Conservation (phyloP, 495 filamentous ascomycete genomes). For the Rhypophila decipiens region DNA sequence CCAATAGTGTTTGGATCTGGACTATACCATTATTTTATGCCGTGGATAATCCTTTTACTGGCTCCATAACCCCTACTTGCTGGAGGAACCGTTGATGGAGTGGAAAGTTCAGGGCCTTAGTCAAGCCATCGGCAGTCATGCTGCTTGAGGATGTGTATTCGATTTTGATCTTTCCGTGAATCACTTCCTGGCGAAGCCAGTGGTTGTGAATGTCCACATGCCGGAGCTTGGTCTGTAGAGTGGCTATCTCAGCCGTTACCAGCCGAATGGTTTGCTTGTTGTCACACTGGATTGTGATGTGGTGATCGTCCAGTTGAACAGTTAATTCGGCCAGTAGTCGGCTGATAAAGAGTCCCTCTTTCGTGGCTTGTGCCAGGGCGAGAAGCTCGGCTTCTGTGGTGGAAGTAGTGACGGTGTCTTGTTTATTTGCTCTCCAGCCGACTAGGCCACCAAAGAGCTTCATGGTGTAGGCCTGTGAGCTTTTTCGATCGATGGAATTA, state of each 20-base stretch:
- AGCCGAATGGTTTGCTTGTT: constrained; percentile 14
- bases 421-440: constrained; percentile 18
- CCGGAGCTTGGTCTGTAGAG: constrained; percentile 10
- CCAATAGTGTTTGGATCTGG: too few relatives aligned
- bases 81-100: constrained; percentile 3
- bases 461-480: constrained; percentile 16
- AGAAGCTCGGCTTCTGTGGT: constrained; percentile 24
- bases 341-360: constrained; percentile 12
- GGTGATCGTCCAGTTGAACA: constrained; percentile 5
- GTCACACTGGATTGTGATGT: constrained; percentile 9
- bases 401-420: constrained; percentile 21
- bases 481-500: constrained; percentile 1
- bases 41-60: neutral
- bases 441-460: constrained; percentile 18
- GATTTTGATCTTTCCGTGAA: neutral
- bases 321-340: constrained; percentile 2
- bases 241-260: constrained; percentile 8
- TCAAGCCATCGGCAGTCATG: neutral
- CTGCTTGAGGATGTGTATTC: neutral
- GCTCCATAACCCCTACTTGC: constrained; percentile 1
- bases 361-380: constrained; percentile 11
- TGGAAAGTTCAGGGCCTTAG: constrained; percentile 1
- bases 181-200: constrained; percentile 5
- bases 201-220: constrained; percentile 14
- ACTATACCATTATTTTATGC: too few relatives aligned